Conservation (phyloP, 1,284 basidiomycete genomes). For the Tilletiaria anomala region DNA sequence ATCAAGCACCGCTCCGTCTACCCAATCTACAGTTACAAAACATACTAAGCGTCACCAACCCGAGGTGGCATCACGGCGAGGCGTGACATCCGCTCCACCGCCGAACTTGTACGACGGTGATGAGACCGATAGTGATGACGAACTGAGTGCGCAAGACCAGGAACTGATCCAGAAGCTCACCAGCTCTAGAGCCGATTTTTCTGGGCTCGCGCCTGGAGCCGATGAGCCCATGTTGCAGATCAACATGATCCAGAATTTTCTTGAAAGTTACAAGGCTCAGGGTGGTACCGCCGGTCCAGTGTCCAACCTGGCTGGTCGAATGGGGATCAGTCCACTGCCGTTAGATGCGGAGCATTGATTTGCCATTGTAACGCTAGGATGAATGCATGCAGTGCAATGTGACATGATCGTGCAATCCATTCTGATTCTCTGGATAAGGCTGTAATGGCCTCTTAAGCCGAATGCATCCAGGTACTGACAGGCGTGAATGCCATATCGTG, state of each 20-base stretch:
- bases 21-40: not conserved
- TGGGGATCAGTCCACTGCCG: constrained; percentile 44
- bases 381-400: too few relatives aligned
- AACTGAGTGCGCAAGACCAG: constrained; percentile 5
- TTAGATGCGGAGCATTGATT: too few relatives aligned
- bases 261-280: constrained; percentile 85
- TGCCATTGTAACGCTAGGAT: too few relatives aligned
- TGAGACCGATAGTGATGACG: constrained; percentile 3
- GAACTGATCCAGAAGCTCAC: constrained; percentile 6
- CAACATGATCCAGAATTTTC: constrained; percentile 78
- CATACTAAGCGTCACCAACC: too few relatives aligned
- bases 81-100: too few relatives aligned
- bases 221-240: constrained; percentile 55
- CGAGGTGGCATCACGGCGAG: too few relatives aligned
- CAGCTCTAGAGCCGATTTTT: constrained; percentile 45
- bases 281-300: constrained; percentile 73
- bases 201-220: constrained; percentile 29
- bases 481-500: too few relatives aligned
- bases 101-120: constrained; percentile 11
- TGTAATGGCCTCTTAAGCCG: too few relatives aligned
- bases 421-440: too few relatives aligned
- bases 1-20: constrained; percentile 14
- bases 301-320: constrained; percentile 63
- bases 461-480: too few relatives aligned
- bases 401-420: too few relatives aligned